A percentile compares a stretch with the other conserved stretches of the same genome.
phyloP scores from a whole-genome alignment of 805 yeast species.

The Starmerella floricola region DNA sequence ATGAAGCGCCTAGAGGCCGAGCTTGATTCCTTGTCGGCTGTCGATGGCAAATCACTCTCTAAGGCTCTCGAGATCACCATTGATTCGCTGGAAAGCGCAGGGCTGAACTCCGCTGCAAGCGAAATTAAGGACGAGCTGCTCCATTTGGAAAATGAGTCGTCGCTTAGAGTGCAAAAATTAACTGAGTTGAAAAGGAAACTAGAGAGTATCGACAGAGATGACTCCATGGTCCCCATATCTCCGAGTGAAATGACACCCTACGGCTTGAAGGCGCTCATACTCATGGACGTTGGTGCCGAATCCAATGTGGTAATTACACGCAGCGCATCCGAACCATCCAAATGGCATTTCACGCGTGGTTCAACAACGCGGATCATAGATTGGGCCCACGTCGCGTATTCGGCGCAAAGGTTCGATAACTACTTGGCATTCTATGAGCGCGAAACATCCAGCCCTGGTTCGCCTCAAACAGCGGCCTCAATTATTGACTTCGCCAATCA shows the following conservation, averaged over 20 bases:
- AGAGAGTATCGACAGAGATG: too few species aligned
- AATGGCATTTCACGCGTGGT: slow-evolving; percentile 1
- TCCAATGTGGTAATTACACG: neutral
- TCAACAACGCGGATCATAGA: neutral
- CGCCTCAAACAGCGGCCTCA: slow-evolving; percentile 8
- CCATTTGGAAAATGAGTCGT: too few species aligned
- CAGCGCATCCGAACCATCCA: neutral
- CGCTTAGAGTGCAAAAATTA: too few species aligned
- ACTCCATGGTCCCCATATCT: too few species aligned
- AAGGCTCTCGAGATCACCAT: neutral
- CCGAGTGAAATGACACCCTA: neutral
- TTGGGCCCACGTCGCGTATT: slow-evolving; percentile 4
- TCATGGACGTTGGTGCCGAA: neutral
- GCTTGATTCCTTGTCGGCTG: neutral
- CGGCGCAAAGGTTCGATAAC: neutral
- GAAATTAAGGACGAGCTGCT: too few species aligned
- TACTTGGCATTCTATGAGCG: slow-evolving; percentile 10
- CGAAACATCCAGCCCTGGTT: too few species aligned
- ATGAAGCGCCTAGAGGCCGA: neutral
- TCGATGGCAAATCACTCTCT: slow-evolving; percentile 1
- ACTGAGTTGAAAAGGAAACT: too few species aligned
- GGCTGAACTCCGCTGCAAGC: too few species aligned
- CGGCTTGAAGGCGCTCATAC: neutral
- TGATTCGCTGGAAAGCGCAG: neutral
- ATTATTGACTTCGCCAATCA: slow-evolving; percentile 2